Evolutionary conservation across 176 grass and related monocot species (phyloP).

Genomic region (Dactylis glomerata): DNA sequence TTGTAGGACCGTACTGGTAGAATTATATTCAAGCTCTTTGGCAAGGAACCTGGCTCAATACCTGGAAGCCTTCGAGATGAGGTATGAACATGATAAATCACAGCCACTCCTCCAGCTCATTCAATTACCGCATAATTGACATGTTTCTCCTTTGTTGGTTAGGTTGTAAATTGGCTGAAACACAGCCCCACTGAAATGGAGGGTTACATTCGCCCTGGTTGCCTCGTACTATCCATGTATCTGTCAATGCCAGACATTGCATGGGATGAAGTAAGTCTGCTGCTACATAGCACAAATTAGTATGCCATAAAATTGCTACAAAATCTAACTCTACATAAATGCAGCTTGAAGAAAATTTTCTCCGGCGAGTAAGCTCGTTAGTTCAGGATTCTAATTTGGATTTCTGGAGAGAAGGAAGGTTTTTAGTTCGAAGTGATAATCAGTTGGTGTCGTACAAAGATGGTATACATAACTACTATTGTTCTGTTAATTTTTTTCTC

Average conservation of each 20-base stretch:
- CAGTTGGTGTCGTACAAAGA: constrained; percentile 89
- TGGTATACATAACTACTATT: constrained; percentile 40
- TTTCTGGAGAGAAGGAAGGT: constrained; percentile 92
- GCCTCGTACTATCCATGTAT: constrained; percentile 87
- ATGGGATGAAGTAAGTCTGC: constrained; percentile 77
- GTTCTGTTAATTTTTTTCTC: background rate
- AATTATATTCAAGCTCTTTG: constrained; percentile 98
- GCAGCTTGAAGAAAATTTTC: constrained; percentile 90
- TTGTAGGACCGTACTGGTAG: constrained; percentile 87
- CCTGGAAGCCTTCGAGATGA: constrained; percentile 72
- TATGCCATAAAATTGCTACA: background rate
- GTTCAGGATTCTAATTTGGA: constrained; percentile 68
- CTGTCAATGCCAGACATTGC: constrained; percentile 76
- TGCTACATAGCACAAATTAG: constrained; percentile 5
- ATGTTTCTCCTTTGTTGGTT: constrained; percentile 9
- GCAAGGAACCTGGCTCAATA: constrained; percentile 86
- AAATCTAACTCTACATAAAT: constrained; percentile 30
- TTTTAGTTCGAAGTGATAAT: constrained; percentile 81
- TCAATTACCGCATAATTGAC: constrained; percentile 1
- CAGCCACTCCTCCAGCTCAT: background rate
- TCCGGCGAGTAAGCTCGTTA: constrained; percentile 60
- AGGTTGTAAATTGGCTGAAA: constrained; percentile 96
- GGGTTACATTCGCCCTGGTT: constrained; percentile 91
- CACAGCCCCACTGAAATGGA: constrained; percentile 94
- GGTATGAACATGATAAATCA: constrained; percentile 33